Conservation (phyloP, 306 rosid genomes). For the Luffa acutangula region DNA sequence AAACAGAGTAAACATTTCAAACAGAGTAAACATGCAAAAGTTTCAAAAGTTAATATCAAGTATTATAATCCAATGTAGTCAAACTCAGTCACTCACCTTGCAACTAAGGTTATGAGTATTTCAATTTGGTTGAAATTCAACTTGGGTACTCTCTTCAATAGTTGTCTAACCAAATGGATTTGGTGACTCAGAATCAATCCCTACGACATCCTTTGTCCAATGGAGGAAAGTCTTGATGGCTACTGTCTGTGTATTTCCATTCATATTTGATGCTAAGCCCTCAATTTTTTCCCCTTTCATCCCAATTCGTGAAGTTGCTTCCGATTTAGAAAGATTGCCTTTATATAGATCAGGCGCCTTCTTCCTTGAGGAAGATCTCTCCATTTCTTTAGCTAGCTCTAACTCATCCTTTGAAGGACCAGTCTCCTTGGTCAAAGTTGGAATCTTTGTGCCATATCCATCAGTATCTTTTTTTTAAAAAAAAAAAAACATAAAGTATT, state of each 20-base stretch:
- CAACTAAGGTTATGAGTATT: conserved; percentile 51
- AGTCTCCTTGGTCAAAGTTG: conserved; percentile 13
- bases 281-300: conserved; percentile 23
- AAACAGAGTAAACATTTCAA: no score
- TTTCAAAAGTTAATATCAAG: no score
- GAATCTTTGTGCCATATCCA: not conserved
- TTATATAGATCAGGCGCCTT: not conserved
- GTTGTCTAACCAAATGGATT: conserved; percentile 31
- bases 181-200: conserved; percentile 31
- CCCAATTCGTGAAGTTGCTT: not conserved
- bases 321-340: not conserved
- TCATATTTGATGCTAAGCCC: conserved; percentile 29
- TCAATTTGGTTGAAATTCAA: conserved; percentile 31
- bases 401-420: conserved; percentile 30
- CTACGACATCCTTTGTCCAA: conserved; percentile 35
- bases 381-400: conserved; percentile 38
- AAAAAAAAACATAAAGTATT: no score
- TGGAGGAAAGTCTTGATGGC: conserved; percentile 21
- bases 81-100: conserved; percentile 73
- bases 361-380: conserved; percentile 19
- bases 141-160: conserved; percentile 35
- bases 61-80: conserved; percentile 63
- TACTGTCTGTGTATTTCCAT: conserved; percentile 22
- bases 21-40: no score
- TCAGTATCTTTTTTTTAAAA: no score